phyloP scores from a whole-genome alignment of 1,284 basidiomycete genomes.

The Sporisorium iseilematis-ciliati region DNA sequence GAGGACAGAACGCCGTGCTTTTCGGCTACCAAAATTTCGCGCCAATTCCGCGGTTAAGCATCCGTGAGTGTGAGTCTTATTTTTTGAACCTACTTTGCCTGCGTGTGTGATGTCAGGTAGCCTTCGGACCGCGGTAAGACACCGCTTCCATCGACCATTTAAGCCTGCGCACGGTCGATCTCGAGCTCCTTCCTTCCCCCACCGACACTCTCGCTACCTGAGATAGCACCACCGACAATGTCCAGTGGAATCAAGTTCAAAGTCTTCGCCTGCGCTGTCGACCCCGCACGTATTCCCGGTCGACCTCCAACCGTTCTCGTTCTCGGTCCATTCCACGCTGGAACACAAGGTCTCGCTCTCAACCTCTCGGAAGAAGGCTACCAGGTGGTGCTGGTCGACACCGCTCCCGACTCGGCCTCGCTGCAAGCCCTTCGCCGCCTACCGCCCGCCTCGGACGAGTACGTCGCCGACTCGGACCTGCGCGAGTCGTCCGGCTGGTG shows the following conservation, averaged over 20 bases:
- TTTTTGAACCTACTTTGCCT: neutral
- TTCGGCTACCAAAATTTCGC: constrained; percentile 4
- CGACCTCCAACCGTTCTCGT: constrained; percentile 28
- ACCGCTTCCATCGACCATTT: constrained; percentile 1
- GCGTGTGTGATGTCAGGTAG: constrained; percentile 8
- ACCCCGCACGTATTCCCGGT: constrained; percentile 22
- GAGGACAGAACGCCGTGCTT: too few species aligned
- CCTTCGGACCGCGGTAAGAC: constrained; percentile 17
- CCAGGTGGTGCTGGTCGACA: constrained; percentile 33
- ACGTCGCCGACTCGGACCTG: constrained; percentile 14
- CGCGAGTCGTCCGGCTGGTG: constrained; percentile 29
- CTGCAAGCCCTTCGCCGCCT: constrained; percentile 13
- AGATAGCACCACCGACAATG: constrained; percentile 7
- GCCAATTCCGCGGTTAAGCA: constrained; percentile 12
- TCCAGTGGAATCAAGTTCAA: constrained; percentile 12
- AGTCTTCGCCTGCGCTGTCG: constrained; percentile 13
- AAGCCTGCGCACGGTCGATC: neutral
- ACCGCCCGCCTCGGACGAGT: neutral
- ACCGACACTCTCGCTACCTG: neutral
- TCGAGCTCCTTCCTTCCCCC: neutral
- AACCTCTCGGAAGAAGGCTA: constrained; percentile 48
- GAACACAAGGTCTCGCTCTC: constrained; percentile 23
- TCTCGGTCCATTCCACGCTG: constrained; percentile 18
- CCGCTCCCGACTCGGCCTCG: constrained; percentile 7
- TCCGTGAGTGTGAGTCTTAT: neutral